Base-by-base conservation (phyloP, 345 rosid genomes). In the Brassica cretica region DNA sequence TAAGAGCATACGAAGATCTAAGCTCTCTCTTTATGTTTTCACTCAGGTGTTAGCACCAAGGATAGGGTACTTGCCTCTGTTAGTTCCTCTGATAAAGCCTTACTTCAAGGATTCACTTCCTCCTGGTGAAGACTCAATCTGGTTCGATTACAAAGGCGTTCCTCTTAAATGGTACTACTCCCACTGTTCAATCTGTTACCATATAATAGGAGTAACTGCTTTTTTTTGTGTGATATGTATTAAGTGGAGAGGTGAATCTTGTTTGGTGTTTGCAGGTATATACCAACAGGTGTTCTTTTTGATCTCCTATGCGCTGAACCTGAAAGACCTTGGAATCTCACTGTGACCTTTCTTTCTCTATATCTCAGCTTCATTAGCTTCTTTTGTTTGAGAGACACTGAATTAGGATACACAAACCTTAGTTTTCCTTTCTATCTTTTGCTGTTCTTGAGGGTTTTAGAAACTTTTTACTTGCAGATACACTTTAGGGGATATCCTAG, bases 401-500 rank as follows among this genome's bases (percentile, higher is more conserved):
- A 8, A 8, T 14, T 16, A 29, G 63, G 25, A 61, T 61, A 12
- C 25, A 70, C 68, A 30, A 4, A 18, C 12, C 8, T 63, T 74
- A n/a, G 30, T 5, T 33, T 15, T 30, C 39, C 14, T 64, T 64
- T 44, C 0, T 41, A 21, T 64, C 55, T 8, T 35, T 15, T 69
- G 39, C 64, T 33, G 27, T 67, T 49, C 12, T 29, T 73, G 58
- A 70, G 8, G 2, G 56, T n/a, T 8, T 66, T 35, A 46, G 53
- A 63, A 24, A 3, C 16, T n/a, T 63, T 55, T 68, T 75, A 70
- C 29, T 66, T 87, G 74, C 84, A 95, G 99, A 88, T 95, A 44
- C 99, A 95, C 83, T 91, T 92, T 72, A 85, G 99, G 83, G 97
- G 99, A 67, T 95, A 92, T 85, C 99, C 99, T 0, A 86, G 72